Evolutionary conservation across 164 flowering plant genomes (phyloP), one percentile per base, ranked within the genome.

Genomic region (Aristolochia fimbriata): DNA sequence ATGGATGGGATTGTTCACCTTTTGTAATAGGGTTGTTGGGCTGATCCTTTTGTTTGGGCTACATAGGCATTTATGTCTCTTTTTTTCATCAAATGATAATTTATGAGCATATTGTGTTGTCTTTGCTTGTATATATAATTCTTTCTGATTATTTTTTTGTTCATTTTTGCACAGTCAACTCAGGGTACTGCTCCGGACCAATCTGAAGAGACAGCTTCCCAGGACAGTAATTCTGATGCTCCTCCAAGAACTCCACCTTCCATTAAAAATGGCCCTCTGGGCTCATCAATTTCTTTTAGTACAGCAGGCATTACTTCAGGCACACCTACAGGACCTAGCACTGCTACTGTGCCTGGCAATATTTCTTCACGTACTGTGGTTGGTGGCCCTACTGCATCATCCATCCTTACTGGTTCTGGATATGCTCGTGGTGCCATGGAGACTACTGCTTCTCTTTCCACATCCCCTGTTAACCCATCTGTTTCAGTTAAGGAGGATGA

Each of bases 401-500:
- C 77, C 49, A 55, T 65, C 21, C 74, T 77, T 69, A 71, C 83
- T 48, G 72, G 77, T 69, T 59, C 87, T 50, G 68, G 52, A 68
- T 61, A 81, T 72, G 67, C 62, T 57, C 76, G 80, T 47, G 76
- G 72, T 65, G 73, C 57, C n/a, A 23, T 76, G 66, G 95, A 88
- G 48, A 77, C 59, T 69, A 60, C 79, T 21, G 70, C 70, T 70
- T 70, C 77, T 68, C 65, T 59, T 62, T 60, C 81, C 22, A 68
- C 88, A 45, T 75, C 91, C 31, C 78, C 92, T 30, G 56, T 67
- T 48, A 74, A 69, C 68, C 58, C 85, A 22, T 54, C 91, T 54
- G 70, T 15, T 73, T 60, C 87, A 16, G 61, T 69, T 2, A 86
- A 85, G 73, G 97, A 91, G 67, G 99, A 87, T 66, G 96, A 94